Evolutionary conservation across 768 basidiomycete genomes (phyloP), one percentile per base, ranked within the genome.

Genomic region (Pulveroboletus sp.): DNA sequence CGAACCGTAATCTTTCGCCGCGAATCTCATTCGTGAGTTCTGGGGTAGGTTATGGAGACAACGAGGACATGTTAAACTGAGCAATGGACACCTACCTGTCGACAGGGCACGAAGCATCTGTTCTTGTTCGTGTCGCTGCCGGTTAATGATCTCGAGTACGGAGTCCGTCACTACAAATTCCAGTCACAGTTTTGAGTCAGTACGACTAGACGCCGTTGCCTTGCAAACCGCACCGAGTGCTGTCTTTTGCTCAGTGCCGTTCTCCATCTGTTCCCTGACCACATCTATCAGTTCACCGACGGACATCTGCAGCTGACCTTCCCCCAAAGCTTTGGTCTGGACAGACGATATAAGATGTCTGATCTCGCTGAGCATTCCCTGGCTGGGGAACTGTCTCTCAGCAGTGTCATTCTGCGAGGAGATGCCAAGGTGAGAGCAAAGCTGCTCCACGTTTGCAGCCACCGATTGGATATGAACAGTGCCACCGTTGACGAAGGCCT

Each of bases 1-100:
- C 88, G 58, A 94, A 93, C 6, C 88, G 76, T 47, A 93, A 69
- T 41, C 90, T 71, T 68, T 93, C 91, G 1, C 92, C 90, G 46
- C 85, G 83, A 46, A 94, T 93, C 57, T 93, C 92, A 49, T 79
- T 77, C 3, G 85, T 84, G 18, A 94, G 76, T 63, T 90, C 91
- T 89, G 57, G 15, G 30, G 24, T 43, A 38, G 27, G 49, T 27
- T 5, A 12, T 50, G 50, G 7, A 47, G 24, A 26, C 21, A 10
- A 39, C 26, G 10, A 51, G 47, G 28, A 44, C 17, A 10, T 28
- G 18, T 27, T 31, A 14, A 31, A 11, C 43, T 10, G 8, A 32
- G 31, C n/a, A 30, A 21, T 0, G 8, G n/a, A 37, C 8, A 48
- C 72, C 40, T 45, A 85, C 90, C 87, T 43, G 73, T 73, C 3